Evolutionary conservation across 2,329 filamentous ascomycete species (phyloP), one percentile per base, ranked within the genome.

Genomic region (Zalaria obscura): DNA sequence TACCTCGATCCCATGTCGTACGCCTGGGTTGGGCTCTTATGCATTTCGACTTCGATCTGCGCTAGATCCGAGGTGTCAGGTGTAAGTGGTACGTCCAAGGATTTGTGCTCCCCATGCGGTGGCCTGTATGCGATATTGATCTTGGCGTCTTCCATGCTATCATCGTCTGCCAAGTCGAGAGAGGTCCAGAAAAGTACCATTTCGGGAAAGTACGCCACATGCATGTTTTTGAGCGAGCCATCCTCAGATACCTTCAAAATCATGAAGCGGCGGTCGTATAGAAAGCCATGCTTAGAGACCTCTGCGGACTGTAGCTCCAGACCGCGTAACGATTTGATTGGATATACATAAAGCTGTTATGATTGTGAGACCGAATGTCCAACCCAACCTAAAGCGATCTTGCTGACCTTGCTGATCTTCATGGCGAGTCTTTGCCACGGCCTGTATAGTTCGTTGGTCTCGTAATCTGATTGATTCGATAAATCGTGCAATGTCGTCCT

Each of bases 401-500:
- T 35, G 43, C 50, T 36, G 47, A 58, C 58, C 45, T 57, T 55
- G 40, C 52, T 54, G 43, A 61, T 57, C 34, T 48, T 55, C 56
- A 60, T 56, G 35, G 44, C 48, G 29, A 47, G 18, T 2, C 18
- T 18, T 18, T n/a, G 79, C 74, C 61, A 96, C 89, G 27, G 89
- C 75, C 35, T 83, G 69, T 48, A 76, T 78, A 64, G 96, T 89
- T 45, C 87, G 80, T 63, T 95, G 86, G 59, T 98, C 91, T 50
- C 91, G 83, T 48, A 93, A 69, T 49, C 84, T 80, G 36, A 98
- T 78, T 47, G 93, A 87, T 55, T 89, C 83, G 47, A 94, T 89
- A 18, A 98, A 74, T 40, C 88, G 79, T 49, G 85, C 83, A 54
- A 98, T 86, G 56, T 98, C 91, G 55, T 94, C 89, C 50, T 94